Base-by-base conservation (phyloP, 23 red algal genomes). In the Cyanidium caldarium region DNA sequence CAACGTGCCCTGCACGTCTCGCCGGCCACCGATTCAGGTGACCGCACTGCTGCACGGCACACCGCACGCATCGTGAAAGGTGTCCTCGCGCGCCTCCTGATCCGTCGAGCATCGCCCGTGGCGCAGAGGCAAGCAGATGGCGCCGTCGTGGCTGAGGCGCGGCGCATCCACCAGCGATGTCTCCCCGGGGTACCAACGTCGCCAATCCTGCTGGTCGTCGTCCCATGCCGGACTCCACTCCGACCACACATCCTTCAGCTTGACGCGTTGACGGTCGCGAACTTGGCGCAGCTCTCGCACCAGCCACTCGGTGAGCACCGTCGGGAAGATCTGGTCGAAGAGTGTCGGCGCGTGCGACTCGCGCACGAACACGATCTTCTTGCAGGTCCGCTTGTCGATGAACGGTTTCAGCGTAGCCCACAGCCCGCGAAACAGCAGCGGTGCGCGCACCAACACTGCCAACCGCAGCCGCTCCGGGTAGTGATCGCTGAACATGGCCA, bases 401-500 rank as follows among this genome's bases (percentile, higher is more conserved):
- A 75, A 75, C 19, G 70, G 70, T 61, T 75, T 75, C 41, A 75
- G 25, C 2, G 58, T 46, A 0, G 44, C 1, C 70, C 70, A 75
- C 33, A 75, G 42, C 19, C 45, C 46, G 0, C 45, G 58, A 28
- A 75, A 75, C 16, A 75, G 34, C 1, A 46, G 3, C 46, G 70
- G 70, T 1, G 70, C 70, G 43, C 43, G 35, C 30, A 46, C 40
- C 1, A 75, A 36, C 28, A 75, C 30, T 23, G 70, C 70, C 30
- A 75, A 39, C 46, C 23, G 58, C 38, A 75, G 30, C 17, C 70
- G 70, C 28, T 75, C 70, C 1, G 70, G 70, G n/a, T 75, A 79
- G 20, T 83, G 80, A 29, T 67, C 72, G 51, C 42, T 44, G 30
- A 83, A 83, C 26, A 83, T 41, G 1, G 43, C 39, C 3, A 83